Base-by-base conservation (phyloP, 192 early-diverging fungal genomes). In the Paraglomus occultum region DNA sequence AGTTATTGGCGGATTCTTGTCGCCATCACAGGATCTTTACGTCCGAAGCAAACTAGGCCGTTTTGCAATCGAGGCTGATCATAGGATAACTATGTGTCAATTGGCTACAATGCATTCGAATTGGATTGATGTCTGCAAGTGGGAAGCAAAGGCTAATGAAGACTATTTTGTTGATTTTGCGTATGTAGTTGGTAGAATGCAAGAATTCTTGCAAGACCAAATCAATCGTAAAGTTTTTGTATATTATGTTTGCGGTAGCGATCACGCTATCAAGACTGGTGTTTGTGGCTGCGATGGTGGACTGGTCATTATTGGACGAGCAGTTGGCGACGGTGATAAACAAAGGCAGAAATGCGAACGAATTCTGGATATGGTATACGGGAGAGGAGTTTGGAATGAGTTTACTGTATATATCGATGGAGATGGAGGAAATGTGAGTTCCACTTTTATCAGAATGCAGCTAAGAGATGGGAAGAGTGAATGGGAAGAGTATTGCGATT, bases 41-140 rank as follows among this genome's bases (percentile, higher is more conserved):
- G 77, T 78, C 1, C 67, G 66, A 20, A 54, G 66, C 45, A 78
- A 78, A 44, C 45, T 78, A 23, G 67, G 67, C 11, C 70, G 66
- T 9, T n/a, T 75, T 40, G 69, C 70, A 12, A 54, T 78, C 8
- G 51, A 73, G 53, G 71, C 70, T 1, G 38, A 51, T 5, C 57
- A 78, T 46, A 70, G 77, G 5, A 45, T 75, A 39, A 73, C 71
- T 11, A 71, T 78, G 23, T 74, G 73, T 50, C 61, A 71, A 2
- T 71, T 78, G 4, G 73, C 74, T 39, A 74, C 73, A 1, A 40
- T 45, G 5, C 71, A 78, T 17, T 75, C 73, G 5, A 49, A 75
- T 68, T 78, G 77, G 77, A 73, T 78, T 40, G 77, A 78, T 62
- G 77, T 78, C 7, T 73, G 75, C 44, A 44, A 60, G 10, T 78